Base-by-base conservation (phyloP, 1,284 basidiomycete genomes). In the Leccinum fallax region DNA sequence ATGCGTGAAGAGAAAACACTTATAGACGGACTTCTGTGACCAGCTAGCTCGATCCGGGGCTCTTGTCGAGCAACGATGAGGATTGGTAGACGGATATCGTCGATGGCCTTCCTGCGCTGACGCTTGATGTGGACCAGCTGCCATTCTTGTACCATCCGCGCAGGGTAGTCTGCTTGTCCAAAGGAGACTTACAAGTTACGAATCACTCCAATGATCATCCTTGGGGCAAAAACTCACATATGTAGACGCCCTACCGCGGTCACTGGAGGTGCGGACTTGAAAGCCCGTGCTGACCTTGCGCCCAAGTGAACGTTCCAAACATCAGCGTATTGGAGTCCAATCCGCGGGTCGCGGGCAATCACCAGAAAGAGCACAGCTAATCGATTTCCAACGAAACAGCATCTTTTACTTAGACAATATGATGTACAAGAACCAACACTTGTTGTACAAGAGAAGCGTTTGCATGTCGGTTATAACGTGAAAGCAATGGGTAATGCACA, bases 11-110 rank as follows among this genome's bases (percentile, higher is more conserved):
- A 34, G 32, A 34, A 34, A 34, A 34, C 32, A 34, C 32, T 13
- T 34, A 13, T 34, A 34, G 32, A 34, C 32, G 32, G n/a, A 81
- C 84, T 1, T 80, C 77, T n/a, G 85, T 90, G 26, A 79, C 82
- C 0, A 70, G 80, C 11, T 86, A 89, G 66, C 79, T 90, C 69
- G 81, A 90, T 69, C 87, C 88, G 0, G 92, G 89, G 88, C 58
- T 70, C 4, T 68, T 77, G 4, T 63, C 65, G 6, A 64, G 70
- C 26, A 61, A 66, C 5, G 61, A 72, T 7, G 66, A 65, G 8
- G 63, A 58, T 11, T 91, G 87, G 88, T 84, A 79, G 71, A 74
- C 74, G 10, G 77, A 80, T 60, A 70, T 92, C 9, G 51, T 51
- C 10, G 77, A 80, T 2, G 81, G 79, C 2, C 75, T 88, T 2